Conservation (phyloP, 495 filamentous ascomycete genomes). For the Penicillium silybi region DNA sequence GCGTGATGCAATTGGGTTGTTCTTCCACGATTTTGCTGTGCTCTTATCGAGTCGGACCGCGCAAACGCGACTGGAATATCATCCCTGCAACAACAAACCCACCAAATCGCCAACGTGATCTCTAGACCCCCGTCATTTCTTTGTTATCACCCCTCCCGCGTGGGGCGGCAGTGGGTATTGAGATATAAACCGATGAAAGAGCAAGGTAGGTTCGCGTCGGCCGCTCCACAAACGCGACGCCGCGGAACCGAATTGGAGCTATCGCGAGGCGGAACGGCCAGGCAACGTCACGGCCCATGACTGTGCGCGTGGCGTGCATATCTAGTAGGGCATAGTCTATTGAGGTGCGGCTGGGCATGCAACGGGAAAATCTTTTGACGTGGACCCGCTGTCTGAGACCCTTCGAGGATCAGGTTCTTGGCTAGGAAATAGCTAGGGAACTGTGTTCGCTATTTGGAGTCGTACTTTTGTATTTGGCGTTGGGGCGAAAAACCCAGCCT, state of each 20-base stretch:
- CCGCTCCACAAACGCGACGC: slow-evolving; percentile 23
- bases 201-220: slow-evolving; percentile 14
- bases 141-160: slow-evolving; percentile 22
- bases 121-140: slow-evolving; percentile 1
- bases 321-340: slow-evolving; percentile 11
- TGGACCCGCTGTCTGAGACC: slow-evolving; percentile 20
- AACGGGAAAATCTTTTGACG: slow-evolving; percentile 8
- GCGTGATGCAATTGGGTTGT: not conserved
- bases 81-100: not conserved
- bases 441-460: not conserved
- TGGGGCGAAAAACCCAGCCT: not conserved
- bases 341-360: slow-evolving; percentile 1
- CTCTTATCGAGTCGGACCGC: not conserved
- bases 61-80: not conserved
- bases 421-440: not conserved
- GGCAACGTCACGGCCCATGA: slow-evolving; percentile 9
- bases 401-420: not conserved
- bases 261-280: slow-evolving; percentile 11
- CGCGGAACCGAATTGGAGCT: slow-evolving; percentile 6
- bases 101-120: not conserved
- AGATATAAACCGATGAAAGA: slow-evolving; percentile 9
- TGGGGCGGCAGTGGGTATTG: slow-evolving; percentile 18
- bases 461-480: not conserved
- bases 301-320: slow-evolving; percentile 15
- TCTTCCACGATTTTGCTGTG: no score